Percentiles rank a stretch among this genome's conserved stretches.
phyloP scores from a whole-genome alignment of 345 rosid genomes.

The Geranium brycei region DNA sequence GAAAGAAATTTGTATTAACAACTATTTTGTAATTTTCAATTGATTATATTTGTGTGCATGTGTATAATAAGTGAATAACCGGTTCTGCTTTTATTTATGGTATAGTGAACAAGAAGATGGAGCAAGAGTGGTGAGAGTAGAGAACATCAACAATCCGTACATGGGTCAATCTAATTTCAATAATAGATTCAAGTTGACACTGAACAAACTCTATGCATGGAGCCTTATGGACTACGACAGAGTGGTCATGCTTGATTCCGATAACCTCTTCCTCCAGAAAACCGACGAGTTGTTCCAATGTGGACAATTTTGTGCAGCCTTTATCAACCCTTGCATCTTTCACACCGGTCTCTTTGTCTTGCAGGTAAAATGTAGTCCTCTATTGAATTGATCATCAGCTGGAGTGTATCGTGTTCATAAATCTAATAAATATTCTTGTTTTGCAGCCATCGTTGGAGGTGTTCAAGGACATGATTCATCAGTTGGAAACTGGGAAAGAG shows the following conservation, averaged over 20 bases:
- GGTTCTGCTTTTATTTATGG: conserved; percentile 10
- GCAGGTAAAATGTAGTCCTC: conserved; percentile 26
- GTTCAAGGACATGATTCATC: conserved; percentile 70
- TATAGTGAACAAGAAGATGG: conserved; percentile 73
- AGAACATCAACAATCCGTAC: conserved; percentile 84
- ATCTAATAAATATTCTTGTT: conserved; percentile 20
- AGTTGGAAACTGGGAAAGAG: conserved; percentile 38
- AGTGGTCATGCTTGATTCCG: conserved; percentile 84
- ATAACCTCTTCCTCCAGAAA: conserved; percentile 75
- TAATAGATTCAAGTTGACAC: conserved; percentile 65
- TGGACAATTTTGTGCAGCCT: conserved; percentile 87
- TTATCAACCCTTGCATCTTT: conserved; percentile 94
- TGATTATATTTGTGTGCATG: too few species aligned
- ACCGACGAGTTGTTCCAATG: conserved; percentile 88
- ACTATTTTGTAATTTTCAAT: background rate
- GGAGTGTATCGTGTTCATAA: background rate
- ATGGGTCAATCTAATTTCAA: conserved; percentile 41
- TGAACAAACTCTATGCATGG: conserved; percentile 95
- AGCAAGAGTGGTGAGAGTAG: conserved; percentile 73
- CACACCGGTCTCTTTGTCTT: conserved; percentile 93
- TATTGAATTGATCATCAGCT: background rate
- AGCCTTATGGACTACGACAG: conserved; percentile 64
- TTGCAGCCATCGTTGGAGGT: conserved; percentile 67
- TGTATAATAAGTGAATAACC: too few species aligned
- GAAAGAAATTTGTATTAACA: background rate